Evolutionary conservation across 495 filamentous ascomycete genomes (phyloP).

Genomic region (Chaetomium fimeti): DNA sequence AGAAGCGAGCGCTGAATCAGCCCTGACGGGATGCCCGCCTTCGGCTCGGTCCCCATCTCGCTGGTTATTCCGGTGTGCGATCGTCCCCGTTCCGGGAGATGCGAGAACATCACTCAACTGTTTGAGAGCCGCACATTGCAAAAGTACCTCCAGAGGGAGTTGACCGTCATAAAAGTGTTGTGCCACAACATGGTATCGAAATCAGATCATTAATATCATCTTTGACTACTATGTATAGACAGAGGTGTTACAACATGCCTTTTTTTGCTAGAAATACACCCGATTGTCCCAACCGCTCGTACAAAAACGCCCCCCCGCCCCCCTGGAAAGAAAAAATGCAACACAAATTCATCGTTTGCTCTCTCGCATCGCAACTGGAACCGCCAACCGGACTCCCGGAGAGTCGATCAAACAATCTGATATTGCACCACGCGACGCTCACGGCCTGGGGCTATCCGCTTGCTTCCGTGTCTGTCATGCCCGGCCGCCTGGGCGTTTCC

Average conservation of each 20-base stretch:
- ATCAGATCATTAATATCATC: conserved; percentile 2
- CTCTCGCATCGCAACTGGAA: conserved; percentile 12
- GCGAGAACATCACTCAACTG: background rate
- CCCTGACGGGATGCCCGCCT: conserved; percentile 17
- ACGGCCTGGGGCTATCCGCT: conserved; percentile 12
- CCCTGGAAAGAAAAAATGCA: conserved; percentile 8
- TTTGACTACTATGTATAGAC: conserved; percentile 8
- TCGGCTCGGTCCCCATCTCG: conserved; percentile 25
- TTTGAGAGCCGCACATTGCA: background rate
- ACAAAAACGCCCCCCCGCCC: conserved; percentile 14
- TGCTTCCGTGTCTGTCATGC: conserved; percentile 8
- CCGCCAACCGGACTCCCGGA: conserved; percentile 27
- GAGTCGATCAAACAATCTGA: conserved; percentile 37
- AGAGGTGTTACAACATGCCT: conserved; percentile 6
- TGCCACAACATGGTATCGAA: background rate
- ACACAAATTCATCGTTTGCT: background rate
- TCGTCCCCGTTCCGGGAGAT: conserved; percentile 25
- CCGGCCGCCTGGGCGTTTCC: background rate
- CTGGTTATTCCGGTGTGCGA: conserved; percentile 32
- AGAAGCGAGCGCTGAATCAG: conserved; percentile 33
- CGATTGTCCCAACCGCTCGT: background rate
- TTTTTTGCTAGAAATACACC: background rate
- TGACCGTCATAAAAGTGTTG: background rate
- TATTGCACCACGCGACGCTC: conserved; percentile 23
- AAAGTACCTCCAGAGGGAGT: background rate